Percentiles rank a stretch among this genome's conserved stretches.
phyloP scores from a whole-genome alignment of 2,329 filamentous ascomycete species.

The Colletotrichum sp. region DNA sequence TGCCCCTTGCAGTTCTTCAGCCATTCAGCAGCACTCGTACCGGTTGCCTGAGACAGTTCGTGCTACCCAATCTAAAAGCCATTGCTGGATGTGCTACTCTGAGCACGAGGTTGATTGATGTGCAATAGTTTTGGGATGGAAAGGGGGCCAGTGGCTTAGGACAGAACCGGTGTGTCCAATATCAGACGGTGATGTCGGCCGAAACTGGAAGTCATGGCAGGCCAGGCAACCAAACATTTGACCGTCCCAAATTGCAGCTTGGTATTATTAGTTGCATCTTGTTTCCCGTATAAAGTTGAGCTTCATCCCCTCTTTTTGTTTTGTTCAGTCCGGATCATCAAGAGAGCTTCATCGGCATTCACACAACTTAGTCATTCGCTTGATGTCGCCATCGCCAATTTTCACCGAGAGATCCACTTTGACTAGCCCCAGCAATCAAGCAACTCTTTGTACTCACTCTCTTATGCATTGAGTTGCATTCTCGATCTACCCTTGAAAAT shows the following conservation, averaged over 20 bases:
- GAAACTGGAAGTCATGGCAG: background rate
- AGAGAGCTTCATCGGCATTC: background rate
- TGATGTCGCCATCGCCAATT: slow-evolving; percentile 15
- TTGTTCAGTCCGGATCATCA: background rate
- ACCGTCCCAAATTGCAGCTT: background rate
- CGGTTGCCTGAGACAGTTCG: slow-evolving; percentile 8
- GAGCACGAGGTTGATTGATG: background rate
- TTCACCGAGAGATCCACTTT: slow-evolving; percentile 5
- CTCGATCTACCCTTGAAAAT: background rate
- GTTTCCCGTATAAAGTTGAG: background rate
- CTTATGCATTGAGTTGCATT: background rate
- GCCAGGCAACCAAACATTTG: background rate
- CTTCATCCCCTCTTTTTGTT: slow-evolving; percentile 5
- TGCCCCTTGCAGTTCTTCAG: slow-evolving; percentile 1
- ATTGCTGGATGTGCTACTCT: background rate
- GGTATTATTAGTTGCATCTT: background rate
- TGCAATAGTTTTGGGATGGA: background rate
- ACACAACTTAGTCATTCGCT: slow-evolving; percentile 10
- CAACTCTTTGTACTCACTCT: background rate
- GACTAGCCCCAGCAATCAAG: background rate
- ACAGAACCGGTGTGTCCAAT: background rate
- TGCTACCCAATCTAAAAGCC: background rate
- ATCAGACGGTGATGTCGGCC: slow-evolving; percentile 14
- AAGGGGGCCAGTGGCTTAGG: background rate
- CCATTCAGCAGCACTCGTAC: background rate